Evolutionary conservation across 108 stramenopile genomes (phyloP).

Genomic region (Schizochytrium sp.): DNA sequence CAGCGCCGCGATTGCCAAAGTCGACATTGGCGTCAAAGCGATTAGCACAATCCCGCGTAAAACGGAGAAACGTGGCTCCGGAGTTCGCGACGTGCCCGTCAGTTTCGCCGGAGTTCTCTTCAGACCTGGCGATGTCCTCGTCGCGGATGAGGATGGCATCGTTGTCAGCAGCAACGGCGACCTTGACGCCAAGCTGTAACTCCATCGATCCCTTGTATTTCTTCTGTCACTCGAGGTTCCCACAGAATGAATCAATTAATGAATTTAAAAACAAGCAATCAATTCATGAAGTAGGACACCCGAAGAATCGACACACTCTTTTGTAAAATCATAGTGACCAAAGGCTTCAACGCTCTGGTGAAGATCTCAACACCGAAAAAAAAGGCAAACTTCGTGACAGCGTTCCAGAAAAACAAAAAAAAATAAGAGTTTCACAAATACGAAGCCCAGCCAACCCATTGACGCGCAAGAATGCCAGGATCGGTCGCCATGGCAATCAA

Average conservation of each 20-base stretch:
- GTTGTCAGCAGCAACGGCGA: background rate
- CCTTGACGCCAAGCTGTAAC: background rate
- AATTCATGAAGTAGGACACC: no score
- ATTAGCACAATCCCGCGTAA: background rate
- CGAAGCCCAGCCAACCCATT: slow-evolving; percentile 35
- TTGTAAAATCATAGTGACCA: no score
- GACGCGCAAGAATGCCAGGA: slow-evolving; percentile 38
- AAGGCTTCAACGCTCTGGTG: no score
- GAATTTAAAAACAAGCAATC: no score
- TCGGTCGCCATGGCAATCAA: slow-evolving; percentile 46
- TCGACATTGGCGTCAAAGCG: slow-evolving; percentile 16
- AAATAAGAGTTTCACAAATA: no score
- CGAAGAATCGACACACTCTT: no score
- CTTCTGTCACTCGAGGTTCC: background rate
- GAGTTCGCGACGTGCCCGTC: background rate
- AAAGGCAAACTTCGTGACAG: no score
- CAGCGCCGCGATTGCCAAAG: background rate
- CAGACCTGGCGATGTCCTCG: background rate
- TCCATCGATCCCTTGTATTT: background rate
- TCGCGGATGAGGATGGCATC: background rate
- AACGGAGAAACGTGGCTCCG: background rate
- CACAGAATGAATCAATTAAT: no score
- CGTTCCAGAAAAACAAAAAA: no score
- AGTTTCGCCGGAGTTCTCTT: background rate
- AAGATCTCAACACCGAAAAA: no score